A percentile compares a stretch with the other conserved stretches of the same genome.
Conservation (phyloP, 495 filamentous ascomycete genomes). For the Hyaloscypha bicolor region DNA sequence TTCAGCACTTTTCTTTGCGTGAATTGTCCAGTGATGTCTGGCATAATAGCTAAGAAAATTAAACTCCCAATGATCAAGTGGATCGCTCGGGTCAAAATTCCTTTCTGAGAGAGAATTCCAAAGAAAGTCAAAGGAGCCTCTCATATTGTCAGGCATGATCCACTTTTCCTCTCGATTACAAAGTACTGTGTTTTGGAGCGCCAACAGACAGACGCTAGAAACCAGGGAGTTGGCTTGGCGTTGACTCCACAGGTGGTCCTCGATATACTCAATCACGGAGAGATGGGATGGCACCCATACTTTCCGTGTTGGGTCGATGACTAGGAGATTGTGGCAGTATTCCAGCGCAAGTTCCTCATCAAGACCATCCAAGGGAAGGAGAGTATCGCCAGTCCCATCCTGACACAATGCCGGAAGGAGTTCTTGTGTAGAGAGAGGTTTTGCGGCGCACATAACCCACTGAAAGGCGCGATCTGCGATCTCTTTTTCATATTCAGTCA, state of each 20-base stretch:
- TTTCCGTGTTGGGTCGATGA: slow-evolving; percentile 17
- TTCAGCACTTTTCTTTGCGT: slow-evolving; percentile 29
- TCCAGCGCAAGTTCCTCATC: slow-evolving; percentile 23
- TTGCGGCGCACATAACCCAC: slow-evolving; percentile 39
- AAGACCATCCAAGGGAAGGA: slow-evolving; percentile 6
- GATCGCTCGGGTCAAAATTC: slow-evolving; percentile 5
- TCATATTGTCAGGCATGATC: slow-evolving; percentile 1
- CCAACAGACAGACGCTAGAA: slow-evolving; percentile 16
- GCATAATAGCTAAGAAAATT: slow-evolving; percentile 33
- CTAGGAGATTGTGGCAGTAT: slow-evolving; percentile 25
- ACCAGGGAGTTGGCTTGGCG: slow-evolving; percentile 22
- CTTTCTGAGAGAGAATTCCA: not conserved
- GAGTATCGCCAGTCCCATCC: slow-evolving; percentile 5
- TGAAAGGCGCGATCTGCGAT: slow-evolving; percentile 38
- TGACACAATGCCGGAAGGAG: slow-evolving; percentile 17
- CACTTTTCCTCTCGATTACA: slow-evolving; percentile 3
- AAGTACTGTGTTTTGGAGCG: slow-evolving; percentile 13
- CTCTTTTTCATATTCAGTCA: slow-evolving; percentile 30
- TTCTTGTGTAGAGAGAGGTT: slow-evolving; percentile 28
- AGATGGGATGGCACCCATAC: slow-evolving; percentile 32
- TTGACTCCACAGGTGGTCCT: slow-evolving; percentile 16
- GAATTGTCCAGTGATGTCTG: slow-evolving; percentile 33
- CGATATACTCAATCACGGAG: slow-evolving; percentile 31
- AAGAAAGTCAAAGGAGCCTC: no score
- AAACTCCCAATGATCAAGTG: slow-evolving; percentile 13